A percentile compares a stretch with the other conserved stretches of the same genome.
Conservation (phyloP, 495 filamentous ascomycete genomes). For the Beverwykella pulmonaria region DNA sequence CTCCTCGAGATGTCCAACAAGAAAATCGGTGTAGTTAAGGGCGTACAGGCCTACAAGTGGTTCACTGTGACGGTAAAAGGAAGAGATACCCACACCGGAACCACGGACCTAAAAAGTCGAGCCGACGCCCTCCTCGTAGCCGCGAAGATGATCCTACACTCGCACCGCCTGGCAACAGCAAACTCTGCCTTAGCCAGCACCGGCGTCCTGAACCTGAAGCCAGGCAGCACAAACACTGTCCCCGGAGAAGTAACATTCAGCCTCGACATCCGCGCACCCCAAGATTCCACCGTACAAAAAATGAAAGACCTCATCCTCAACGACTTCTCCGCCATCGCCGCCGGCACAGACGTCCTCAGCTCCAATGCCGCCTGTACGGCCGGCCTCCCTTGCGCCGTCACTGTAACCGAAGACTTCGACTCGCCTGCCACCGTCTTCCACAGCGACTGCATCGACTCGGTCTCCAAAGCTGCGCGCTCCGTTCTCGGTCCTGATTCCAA, state of each 20-base stretch:
- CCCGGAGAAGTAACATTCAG: slow-evolving; percentile 69
- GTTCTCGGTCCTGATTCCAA: slow-evolving; percentile 53
- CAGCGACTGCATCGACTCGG: slow-evolving; percentile 67
- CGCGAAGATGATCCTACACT: slow-evolving; percentile 67
- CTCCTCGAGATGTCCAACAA: slow-evolving; percentile 63
- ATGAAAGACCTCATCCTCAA: slow-evolving; percentile 58
- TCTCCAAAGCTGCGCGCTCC: slow-evolving; percentile 62
- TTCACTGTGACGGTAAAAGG: slow-evolving; percentile 67
- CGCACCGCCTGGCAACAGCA: slow-evolving; percentile 62
- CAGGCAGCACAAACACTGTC: slow-evolving; percentile 75
- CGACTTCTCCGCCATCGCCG: slow-evolving; percentile 62
- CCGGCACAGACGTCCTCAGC: slow-evolving; percentile 52
- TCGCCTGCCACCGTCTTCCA: slow-evolving; percentile 72
- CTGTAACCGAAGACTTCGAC: slow-evolving; percentile 63
- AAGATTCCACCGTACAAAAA: slow-evolving; percentile 58
- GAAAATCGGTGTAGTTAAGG: slow-evolving; percentile 71
- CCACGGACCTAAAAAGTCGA: slow-evolving; percentile 64
- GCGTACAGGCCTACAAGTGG: slow-evolving; percentile 73
- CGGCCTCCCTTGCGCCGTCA: slow-evolving; percentile 59
- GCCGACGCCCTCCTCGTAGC: slow-evolving; percentile 70
- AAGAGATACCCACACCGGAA: slow-evolving; percentile 73
- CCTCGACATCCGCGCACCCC: slow-evolving; percentile 69
- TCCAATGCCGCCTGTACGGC: slow-evolving; percentile 48
- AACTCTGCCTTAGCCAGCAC: slow-evolving; percentile 66
- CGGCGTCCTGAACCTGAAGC: slow-evolving; percentile 68